Evolutionary conservation across 2,329 filamentous ascomycete species (phyloP).

Genomic region (Fusarium albosuccineum): DNA sequence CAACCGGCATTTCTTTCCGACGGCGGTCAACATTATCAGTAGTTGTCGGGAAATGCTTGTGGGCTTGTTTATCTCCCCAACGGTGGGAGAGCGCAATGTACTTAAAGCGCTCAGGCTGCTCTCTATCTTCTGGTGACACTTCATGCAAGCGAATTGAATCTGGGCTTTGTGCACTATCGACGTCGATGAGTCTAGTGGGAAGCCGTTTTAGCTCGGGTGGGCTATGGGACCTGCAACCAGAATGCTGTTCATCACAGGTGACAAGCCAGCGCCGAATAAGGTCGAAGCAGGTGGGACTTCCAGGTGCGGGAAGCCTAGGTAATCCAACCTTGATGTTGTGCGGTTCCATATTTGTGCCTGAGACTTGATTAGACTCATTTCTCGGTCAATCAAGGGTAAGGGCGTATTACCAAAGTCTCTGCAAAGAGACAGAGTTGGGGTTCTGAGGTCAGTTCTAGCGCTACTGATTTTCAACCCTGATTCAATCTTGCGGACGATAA

Average conservation of each 20-base stretch:
- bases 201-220: neutral
- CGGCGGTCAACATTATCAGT: neutral
- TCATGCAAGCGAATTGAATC: neutral
- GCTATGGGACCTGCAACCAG: neutral
- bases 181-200: neutral
- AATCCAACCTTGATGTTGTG: neutral
- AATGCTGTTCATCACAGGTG: neutral
- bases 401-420: neutral
- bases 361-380: neutral
- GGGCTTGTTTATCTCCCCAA: neutral
- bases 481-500: neutral
- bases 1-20: neutral
- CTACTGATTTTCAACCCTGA: neutral
- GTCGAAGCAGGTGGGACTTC: neutral
- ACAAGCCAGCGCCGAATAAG: neutral
- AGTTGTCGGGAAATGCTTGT: neutral
- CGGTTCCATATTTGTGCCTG: neutral
- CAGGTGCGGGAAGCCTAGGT: neutral
- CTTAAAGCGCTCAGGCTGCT: neutral
- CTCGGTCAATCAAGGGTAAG: too few species aligned
- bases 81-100: neutral
- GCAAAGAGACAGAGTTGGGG: neutral
- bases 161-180: neutral
- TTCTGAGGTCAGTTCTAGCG: neutral
- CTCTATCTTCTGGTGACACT: neutral